Conservation (phyloP, 495 filamentous ascomycete species). For the Ascodesmis nigricans region DNA sequence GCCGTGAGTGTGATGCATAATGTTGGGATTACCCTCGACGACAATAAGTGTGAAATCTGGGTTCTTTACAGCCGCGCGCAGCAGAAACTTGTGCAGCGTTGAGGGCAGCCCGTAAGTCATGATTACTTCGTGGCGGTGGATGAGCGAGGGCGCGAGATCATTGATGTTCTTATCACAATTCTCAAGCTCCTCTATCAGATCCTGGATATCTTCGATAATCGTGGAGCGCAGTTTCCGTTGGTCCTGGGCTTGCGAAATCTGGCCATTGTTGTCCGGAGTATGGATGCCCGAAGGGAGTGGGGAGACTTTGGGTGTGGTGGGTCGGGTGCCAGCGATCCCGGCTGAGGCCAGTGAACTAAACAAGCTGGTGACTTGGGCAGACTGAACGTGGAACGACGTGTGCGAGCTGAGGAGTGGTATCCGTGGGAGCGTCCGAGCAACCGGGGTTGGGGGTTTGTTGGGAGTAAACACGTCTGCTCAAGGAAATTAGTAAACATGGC, state of each 20-base stretch:
- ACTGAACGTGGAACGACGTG: slow-evolving; percentile 30
- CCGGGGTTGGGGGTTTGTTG: slow-evolving; percentile 29
- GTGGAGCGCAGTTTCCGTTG: slow-evolving; percentile 19
- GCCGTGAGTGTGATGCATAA: slow-evolving; percentile 16
- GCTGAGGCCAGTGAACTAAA: too few species aligned
- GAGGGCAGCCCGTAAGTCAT: slow-evolving; percentile 18
- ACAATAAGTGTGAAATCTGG: slow-evolving; percentile 19
- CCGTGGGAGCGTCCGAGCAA: too few species aligned
- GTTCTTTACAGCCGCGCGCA: slow-evolving; percentile 19
- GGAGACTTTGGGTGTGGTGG: too few species aligned
- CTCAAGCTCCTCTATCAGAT: slow-evolving; percentile 20
- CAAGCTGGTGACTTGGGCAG: slow-evolving; percentile 12
- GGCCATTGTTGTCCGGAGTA: too few species aligned
- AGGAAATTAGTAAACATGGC: too few species aligned
- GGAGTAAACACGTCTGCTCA: too few species aligned
- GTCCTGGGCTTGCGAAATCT: too few species aligned
- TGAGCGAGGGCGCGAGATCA: slow-evolving; percentile 14
- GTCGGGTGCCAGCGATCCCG: too few species aligned
- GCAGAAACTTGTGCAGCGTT: slow-evolving; percentile 13
- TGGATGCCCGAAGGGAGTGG: too few species aligned
- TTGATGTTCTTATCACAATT: slow-evolving; percentile 15
- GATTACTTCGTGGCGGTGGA: slow-evolving; percentile 18
- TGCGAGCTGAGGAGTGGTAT: slow-evolving; percentile 31
- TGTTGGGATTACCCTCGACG: slow-evolving; percentile 15
- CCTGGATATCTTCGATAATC: slow-evolving; percentile 20